Percentiles rank a stretch among this genome's conserved stretches.
Evolutionary conservation across 371 early-diverging fungal genomes (phyloP).

Genomic region (Mucor sp.): DNA sequence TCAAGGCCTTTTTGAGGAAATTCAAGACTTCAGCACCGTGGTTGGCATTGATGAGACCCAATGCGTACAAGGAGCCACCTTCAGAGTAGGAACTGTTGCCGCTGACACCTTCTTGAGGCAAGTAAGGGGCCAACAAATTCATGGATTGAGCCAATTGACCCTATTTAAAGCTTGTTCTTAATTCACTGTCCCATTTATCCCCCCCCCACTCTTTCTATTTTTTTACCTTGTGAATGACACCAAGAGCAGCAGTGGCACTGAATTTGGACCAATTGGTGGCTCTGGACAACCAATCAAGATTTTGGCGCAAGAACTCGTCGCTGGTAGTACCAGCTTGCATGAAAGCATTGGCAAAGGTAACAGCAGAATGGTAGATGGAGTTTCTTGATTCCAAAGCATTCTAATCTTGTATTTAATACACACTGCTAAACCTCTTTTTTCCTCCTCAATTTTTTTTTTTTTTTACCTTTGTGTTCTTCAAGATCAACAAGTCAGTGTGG

Average conservation of each 20-base stretch:
- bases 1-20: constrained; percentile 83
- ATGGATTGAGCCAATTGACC: constrained; percentile 91
- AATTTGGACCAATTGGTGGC: constrained; percentile 99
- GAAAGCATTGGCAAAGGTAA: constrained; percentile 97
- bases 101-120: constrained; percentile 89
- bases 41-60: constrained; percentile 98
- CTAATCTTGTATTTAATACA: constrained; percentile 29
- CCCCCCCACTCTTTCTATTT: not conserved
- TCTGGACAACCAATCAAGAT: constrained; percentile 96
- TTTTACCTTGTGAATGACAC: constrained; percentile 94
- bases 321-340: constrained; percentile 99
- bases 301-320: constrained; percentile 97
- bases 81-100: constrained; percentile 87
- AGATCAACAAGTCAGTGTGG: constrained; percentile 89
- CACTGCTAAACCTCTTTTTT: too few species aligned
- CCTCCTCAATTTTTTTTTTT: too few species aligned
- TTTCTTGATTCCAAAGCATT: constrained; percentile 87
- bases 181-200: not conserved
- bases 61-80: constrained; percentile 97
- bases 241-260: constrained; percentile 97
- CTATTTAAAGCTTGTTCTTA: constrained; percentile 26
- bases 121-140: constrained; percentile 87
- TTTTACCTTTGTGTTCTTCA: constrained; percentile 91
- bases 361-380: constrained; percentile 92
- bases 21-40: constrained; percentile 82